A percentile compares a stretch with the other conserved stretches of the same genome.
phyloP scores from a whole-genome alignment of 768 basidiomycete genomes.

The Boletellus ananas region DNA sequence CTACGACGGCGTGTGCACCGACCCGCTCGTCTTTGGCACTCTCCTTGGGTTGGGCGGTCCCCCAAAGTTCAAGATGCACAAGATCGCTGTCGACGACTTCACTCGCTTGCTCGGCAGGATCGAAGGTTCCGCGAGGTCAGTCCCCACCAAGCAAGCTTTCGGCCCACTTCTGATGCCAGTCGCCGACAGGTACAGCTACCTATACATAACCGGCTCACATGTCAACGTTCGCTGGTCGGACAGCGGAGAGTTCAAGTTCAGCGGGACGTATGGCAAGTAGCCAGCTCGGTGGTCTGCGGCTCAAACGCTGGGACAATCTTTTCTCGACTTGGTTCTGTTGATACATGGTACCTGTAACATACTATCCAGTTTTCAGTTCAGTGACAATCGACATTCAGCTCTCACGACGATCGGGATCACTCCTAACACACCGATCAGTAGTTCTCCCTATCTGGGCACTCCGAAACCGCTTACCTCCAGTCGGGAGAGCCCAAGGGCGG shows the following conservation, averaged over 20 bases:
- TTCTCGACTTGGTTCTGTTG: neutral
- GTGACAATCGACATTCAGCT: slow-evolving; percentile 4
- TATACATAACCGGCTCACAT: slow-evolving; percentile 39
- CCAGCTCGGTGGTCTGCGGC: neutral
- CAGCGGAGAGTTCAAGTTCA: slow-evolving; percentile 56
- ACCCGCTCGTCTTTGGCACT: slow-evolving; percentile 45
- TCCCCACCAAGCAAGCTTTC: neutral
- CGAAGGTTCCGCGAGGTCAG: slow-evolving; percentile 36
- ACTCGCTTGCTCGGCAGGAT: slow-evolving; percentile 33
- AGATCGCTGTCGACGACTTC: slow-evolving; percentile 36
- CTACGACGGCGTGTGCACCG: slow-evolving; percentile 51
- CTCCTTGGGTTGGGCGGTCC: slow-evolving; percentile 42
- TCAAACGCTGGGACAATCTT: neutral
- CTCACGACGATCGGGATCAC: slow-evolving; percentile 24
- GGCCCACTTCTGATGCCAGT: neutral
- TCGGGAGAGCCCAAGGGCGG: slow-evolving; percentile 45
- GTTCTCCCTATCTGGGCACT: neutral
- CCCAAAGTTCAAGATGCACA: slow-evolving; percentile 50
- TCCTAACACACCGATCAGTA: slow-evolving; percentile 15
- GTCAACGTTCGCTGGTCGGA: slow-evolving; percentile 46
- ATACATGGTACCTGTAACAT: neutral
- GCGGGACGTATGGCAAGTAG: slow-evolving; percentile 42
- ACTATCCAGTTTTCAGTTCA: slow-evolving; percentile 5
- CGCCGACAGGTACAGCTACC: slow-evolving; percentile 34
- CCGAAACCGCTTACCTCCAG: slow-evolving; percentile 51